These are phyloP conservation scores for Orbilia oligospora DNA, from an alignment of 2,329 filamentous ascomycete species.

Conservation along the genomic window DNA sequence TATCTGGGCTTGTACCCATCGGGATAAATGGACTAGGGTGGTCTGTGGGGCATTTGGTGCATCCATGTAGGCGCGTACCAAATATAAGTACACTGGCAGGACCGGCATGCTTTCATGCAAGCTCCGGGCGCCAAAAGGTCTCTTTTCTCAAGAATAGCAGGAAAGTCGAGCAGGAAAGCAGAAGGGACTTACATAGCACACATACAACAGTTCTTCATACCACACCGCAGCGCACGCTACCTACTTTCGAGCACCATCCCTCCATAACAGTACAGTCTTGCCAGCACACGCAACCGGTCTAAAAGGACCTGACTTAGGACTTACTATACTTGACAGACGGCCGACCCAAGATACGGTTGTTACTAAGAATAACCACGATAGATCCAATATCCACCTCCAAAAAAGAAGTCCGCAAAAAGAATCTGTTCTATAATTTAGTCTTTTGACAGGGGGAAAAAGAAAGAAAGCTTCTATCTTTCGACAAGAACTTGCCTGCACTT, in stretches of 20 bases:
- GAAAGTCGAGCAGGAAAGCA: constrained; percentile 52
- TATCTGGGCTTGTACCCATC: constrained; percentile 60
- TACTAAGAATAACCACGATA: constrained; percentile 60
- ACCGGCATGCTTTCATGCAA: constrained; percentile 61
- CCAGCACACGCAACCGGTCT: constrained; percentile 34
- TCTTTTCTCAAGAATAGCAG: constrained; percentile 42
- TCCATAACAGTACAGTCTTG: constrained; percentile 31
- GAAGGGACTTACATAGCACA: constrained; percentile 40
- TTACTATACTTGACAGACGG: constrained; percentile 31
- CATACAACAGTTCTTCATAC: constrained; percentile 37
- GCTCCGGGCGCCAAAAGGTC: constrained; percentile 61
- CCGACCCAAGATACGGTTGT: constrained; percentile 55
- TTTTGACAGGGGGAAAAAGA: constrained; percentile 57
- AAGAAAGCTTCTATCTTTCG: constrained; percentile 53
- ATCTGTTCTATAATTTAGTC: constrained; percentile 27
- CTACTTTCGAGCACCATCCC: constrained; percentile 16
- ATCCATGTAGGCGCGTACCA: constrained; percentile 61
- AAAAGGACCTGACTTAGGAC: constrained; percentile 11
- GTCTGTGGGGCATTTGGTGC: constrained; percentile 58
- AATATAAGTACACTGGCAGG: constrained; percentile 61
- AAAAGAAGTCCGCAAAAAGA: constrained; percentile 43
- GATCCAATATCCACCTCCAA: constrained; percentile 53
- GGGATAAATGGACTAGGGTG: constrained; percentile 52
- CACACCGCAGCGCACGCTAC: constrained; percentile 27
- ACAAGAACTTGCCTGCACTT: constrained; percentile 15